Base-by-base conservation (phyloP, 2,329 filamentous ascomycete genomes). In the Alternaria gansuensis region DNA sequence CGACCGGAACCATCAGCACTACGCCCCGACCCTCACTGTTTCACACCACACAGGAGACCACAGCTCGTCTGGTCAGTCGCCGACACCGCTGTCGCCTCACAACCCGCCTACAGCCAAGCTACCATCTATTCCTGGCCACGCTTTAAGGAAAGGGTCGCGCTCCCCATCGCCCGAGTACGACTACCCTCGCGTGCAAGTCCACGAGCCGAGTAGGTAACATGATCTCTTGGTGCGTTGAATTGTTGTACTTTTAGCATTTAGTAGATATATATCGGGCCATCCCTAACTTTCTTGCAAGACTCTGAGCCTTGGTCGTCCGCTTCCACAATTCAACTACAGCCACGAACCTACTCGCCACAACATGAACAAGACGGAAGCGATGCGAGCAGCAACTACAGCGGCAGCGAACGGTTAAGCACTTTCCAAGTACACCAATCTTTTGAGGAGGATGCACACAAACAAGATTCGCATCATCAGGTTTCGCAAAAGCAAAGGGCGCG, bases 331-430 rank as follows among this genome's bases (percentile, higher is more conserved):
- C 64, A 49, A 21, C 62, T 70, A 31, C 63, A 63, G 28, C 59
- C 62, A 13, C 59, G 50, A 48, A 59, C 67, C 5, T 68, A 71
- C 51, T 66, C 69, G 34, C 63, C 71, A 5, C 57, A 60, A 0
- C 73, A 76, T 45, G 63, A 71, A 43, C 68, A 72, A 44, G 68
- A 74, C 39, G 60, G 44, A 46, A 77, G 75, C 65, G 64, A 69
- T 41, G 70, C 71, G 24, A 77, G 73, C 64, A 77, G 74, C 63
- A 57, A 70, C 33, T 76, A 76, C 59, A 76, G 72, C 66, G 61
- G 71, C 24, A 40, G 54, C 26, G 69, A 66, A 29, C 60, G 71
- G 51, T 57, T 61, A 31, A 71, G 69, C 62, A 64, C 59, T n/a
- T 58, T 60, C 41, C 52, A 60, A 48, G 49, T 52, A 34, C 63